Evolutionary conservation across 208 protist genomes (phyloP), one percentile per base, ranked within the genome.

Genomic region (Porcisia deanei): DNA sequence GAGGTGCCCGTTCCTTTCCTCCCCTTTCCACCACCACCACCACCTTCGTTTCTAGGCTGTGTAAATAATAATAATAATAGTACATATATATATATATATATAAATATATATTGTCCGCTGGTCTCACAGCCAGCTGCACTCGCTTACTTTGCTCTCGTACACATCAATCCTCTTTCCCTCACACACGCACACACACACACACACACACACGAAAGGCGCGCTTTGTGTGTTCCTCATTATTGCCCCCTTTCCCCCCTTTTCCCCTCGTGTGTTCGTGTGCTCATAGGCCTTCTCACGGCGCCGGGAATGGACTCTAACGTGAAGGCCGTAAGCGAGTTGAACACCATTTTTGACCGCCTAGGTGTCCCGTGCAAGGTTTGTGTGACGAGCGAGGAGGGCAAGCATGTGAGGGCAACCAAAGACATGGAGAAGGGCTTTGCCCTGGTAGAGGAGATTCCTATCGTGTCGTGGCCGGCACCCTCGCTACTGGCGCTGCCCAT

Each of bases 361-460:
- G 85, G 80, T 52, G 87, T 96, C 2, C 85, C 82, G 5, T 92
- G 87, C 60, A 75, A 85, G 45, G 89, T 94, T 43, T 68, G 57
- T 9, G 81, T 86, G 45, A 88, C 77, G 10, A 37, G 18, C 9
- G 75, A 22, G 30, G 88, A 86, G 5, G 92, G 92, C 41, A 96
- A 96, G 58, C 84, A 96, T 77, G 80, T 96, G 47, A 71, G 79
- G 43, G 84, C 89, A 10, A 92, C 86, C 18, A 67, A 43, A 1
- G 73, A 79, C 61, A 75, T 96, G 14, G 71, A 83, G 39, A 75
- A 43, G 25, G 80, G 82, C 39, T 75, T 69, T 30, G 84, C 80
- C 6, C 76, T 96, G 14, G 83, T 96, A 52, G 90, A 96, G 77
- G 92, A 96, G 74, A 25, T 85, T 37, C 92, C 92, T 4, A 84